phyloP scores from a whole-genome alignment of 441 rosid species.

The Corymbia calophylla region DNA sequence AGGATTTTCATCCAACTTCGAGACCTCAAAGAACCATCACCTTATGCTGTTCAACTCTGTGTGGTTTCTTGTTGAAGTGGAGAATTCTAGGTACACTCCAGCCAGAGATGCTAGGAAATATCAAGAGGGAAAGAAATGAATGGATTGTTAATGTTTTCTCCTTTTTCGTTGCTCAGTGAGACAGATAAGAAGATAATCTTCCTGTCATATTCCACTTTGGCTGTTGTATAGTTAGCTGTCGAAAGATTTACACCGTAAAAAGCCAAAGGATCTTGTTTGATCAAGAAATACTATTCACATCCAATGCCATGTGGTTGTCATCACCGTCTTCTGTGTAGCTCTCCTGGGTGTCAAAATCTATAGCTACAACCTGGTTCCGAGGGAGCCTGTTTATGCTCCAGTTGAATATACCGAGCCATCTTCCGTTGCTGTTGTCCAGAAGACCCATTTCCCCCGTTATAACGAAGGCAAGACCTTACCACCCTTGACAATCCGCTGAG shows the following conservation, averaged over 20 bases:
- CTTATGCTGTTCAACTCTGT: slow-evolving; percentile 43
- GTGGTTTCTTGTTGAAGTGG: slow-evolving; percentile 39
- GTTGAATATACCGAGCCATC: slow-evolving; percentile 67
- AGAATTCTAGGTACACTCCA: slow-evolving; percentile 41
- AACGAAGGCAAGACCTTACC: not conserved
- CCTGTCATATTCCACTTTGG: slow-evolving; percentile 29
- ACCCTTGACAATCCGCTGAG: not conserved
- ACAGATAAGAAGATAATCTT: slow-evolving; percentile 36
- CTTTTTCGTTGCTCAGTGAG: not conserved
- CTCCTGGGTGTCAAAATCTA: slow-evolving; percentile 64
- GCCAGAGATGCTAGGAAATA: slow-evolving; percentile 43
- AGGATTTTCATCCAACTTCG: slow-evolving; percentile 10
- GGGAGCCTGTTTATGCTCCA: slow-evolving; percentile 15
- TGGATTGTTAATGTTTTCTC: slow-evolving; percentile 5
- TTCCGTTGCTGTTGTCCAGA: slow-evolving; percentile 35
- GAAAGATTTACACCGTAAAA: slow-evolving; percentile 16
- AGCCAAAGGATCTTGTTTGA: slow-evolving; percentile 30
- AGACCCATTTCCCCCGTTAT: not conserved
- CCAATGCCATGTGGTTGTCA: slow-evolving; percentile 55
- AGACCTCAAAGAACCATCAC: slow-evolving; percentile 42
- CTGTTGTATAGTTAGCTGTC: not conserved
- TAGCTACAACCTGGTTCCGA: slow-evolving; percentile 30
- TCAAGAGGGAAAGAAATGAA: slow-evolving; percentile 30
- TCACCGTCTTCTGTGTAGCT: slow-evolving; percentile 41
- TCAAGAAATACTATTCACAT: slow-evolving; percentile 37